Conservation (phyloP, 2,329 filamentous ascomycete species). For the Botryotinia globosa region DNA sequence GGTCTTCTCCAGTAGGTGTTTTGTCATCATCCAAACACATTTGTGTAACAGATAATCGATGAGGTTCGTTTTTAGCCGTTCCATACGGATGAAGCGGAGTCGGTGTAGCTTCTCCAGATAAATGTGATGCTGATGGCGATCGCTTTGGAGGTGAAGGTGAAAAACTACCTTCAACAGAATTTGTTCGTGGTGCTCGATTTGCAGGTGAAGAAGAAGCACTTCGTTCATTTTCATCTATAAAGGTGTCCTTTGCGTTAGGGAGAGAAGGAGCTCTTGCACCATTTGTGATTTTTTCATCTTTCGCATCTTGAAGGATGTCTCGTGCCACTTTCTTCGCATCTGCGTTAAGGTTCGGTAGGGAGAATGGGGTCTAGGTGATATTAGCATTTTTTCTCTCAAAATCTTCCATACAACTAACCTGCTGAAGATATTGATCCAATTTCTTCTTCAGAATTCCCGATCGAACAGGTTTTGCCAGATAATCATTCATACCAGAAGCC, state of each 20-base stretch:
- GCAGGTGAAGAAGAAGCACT: background rate
- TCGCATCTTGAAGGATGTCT: slow-evolving; percentile 26
- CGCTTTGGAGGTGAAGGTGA: background rate
- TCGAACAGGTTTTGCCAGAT: slow-evolving; percentile 91
- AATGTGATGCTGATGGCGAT: background rate
- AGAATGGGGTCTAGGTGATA: slow-evolving; percentile 27
- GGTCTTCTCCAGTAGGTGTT: background rate
- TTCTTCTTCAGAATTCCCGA: slow-evolving; percentile 83
- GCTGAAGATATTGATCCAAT: slow-evolving; percentile 62
- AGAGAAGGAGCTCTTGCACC: background rate
- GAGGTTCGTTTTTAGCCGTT: background rate
- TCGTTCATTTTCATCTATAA: background rate
- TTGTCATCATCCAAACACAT: background rate
- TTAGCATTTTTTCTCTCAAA: background rate
- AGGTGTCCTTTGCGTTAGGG: background rate
- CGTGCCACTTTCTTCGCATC: slow-evolving; percentile 31
- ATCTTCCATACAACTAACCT: slow-evolving; percentile 26
- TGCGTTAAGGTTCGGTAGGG: slow-evolving; percentile 31
- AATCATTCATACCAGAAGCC: slow-evolving; percentile 97
- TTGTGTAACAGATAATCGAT: background rate
- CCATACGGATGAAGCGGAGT: background rate
- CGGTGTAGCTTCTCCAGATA: slow-evolving; percentile 1
- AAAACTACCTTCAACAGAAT: background rate
- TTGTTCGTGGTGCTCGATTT: background rate
- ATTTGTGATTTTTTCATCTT: background rate